A percentile compares a stretch with the other conserved stretches of the same genome.
Evolutionary conservation across 139 green algal genomes (phyloP).

Genomic region (Coelastrella sp.): DNA sequence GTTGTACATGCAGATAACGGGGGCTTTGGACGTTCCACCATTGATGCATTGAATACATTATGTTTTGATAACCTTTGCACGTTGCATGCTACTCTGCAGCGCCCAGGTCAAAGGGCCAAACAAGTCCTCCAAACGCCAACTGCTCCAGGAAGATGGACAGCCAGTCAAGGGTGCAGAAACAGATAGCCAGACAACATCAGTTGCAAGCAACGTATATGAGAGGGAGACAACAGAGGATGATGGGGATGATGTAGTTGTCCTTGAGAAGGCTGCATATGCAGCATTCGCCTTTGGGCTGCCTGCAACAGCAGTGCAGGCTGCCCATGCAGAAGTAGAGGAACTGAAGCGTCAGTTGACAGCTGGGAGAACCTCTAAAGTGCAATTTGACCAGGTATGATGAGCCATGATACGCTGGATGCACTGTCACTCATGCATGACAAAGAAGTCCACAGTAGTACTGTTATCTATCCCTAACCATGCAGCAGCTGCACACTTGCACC

Average conservation of each 20-base stretch:
- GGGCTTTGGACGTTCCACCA: too few relatives aligned
- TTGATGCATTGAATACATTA: too few relatives aligned
- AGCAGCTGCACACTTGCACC: too few relatives aligned
- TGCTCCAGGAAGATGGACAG: not conserved
- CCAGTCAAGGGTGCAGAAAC: not conserved
- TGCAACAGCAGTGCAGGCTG: not conserved
- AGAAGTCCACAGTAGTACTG: too few relatives aligned
- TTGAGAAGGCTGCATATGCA: not conserved
- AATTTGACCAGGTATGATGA: not conserved
- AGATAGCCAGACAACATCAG: not conserved
- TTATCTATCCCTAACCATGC: too few relatives aligned
- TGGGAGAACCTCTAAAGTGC: not conserved
- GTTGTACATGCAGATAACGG: too few relatives aligned
- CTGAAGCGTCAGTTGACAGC: not conserved
- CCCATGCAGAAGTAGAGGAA: not conserved
- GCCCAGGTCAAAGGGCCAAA: too few relatives aligned
- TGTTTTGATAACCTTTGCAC: too few relatives aligned
- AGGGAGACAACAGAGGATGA: not conserved
- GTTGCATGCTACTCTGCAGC: too few relatives aligned
- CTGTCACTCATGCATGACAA: too few relatives aligned
- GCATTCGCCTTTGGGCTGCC: slow-evolving; percentile 21
- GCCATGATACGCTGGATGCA: too few relatives aligned
- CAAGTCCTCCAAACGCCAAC: too few relatives aligned
- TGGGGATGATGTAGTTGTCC: not conserved
- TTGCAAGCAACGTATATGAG: not conserved